Percentiles rank a stretch among this genome's conserved stretches.
These are phyloP conservation scores for Salix caprea DNA, from an alignment of 345 rosid genomes.

Conservation along the genomic window DNA sequence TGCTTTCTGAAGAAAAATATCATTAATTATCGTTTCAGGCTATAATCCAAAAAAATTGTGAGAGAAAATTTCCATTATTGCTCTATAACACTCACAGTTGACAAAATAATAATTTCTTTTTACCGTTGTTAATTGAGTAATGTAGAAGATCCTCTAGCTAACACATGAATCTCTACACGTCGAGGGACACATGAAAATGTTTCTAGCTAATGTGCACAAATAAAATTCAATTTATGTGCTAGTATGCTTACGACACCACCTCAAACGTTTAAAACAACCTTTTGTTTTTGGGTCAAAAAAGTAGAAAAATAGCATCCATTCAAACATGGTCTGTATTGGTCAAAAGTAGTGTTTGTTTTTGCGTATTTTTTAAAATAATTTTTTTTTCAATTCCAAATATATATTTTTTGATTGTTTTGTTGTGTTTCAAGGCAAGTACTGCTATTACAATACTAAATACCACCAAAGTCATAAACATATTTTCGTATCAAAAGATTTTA, in stretches of 20 bases:
- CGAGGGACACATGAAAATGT: background rate
- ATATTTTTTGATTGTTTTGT: too few relatives aligned
- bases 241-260: background rate
- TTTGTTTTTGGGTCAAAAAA: conserved; percentile 15
- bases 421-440: too few relatives aligned
- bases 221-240: background rate
- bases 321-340: background rate
- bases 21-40: background rate
- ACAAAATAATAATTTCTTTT: too few relatives aligned
- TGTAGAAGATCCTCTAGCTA: background rate
- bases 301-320: conserved; percentile 2
- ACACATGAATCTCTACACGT: background rate
- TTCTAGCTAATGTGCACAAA: background rate
- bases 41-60: too few relatives aligned
- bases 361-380: too few relatives aligned
- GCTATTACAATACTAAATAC: too few relatives aligned
- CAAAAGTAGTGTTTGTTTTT: too few relatives aligned
- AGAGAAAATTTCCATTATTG: too few relatives aligned
- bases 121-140: background rate
- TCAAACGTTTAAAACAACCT: background rate
- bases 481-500: background rate
- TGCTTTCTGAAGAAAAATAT: background rate
- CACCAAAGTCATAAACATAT: background rate
- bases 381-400: too few relatives aligned
- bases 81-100: too few relatives aligned